Conservation (phyloP, 179 eudicot species). For the Gypsophila paniculata region DNA sequence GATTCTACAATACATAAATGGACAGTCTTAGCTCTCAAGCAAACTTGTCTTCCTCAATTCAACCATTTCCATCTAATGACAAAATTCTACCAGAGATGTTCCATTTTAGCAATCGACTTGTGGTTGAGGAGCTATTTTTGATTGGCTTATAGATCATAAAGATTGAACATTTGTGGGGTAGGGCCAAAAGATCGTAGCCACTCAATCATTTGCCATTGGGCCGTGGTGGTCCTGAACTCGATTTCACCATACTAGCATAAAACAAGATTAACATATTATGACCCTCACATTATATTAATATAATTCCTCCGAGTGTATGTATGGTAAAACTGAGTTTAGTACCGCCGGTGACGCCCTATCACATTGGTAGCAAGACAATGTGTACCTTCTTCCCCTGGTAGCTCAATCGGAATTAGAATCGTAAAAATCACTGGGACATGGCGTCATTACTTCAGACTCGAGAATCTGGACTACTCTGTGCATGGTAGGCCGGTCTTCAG, state of each 20-base stretch:
- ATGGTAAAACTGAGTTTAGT: neutral
- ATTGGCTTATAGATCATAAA: conserved; percentile 8
- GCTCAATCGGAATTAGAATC: conserved; percentile 74
- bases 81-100: conserved; percentile 24
- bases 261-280: too few species aligned
- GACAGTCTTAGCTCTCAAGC: conserved; percentile 23
- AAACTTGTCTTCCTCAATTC: conserved; percentile 16
- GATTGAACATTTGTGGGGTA: conserved; percentile 19
- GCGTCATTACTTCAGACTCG: conserved; percentile 95
- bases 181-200: conserved; percentile 14
- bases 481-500: conserved; percentile 96
- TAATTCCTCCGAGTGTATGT: neutral
- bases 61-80: conserved; percentile 26
- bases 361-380: neutral
- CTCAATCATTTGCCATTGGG: conserved; percentile 8
- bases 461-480: conserved; percentile 86
- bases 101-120: conserved; percentile 13
- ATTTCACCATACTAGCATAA: too few species aligned
- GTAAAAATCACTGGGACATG: conserved; percentile 93
- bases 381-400: conserved; percentile 16
- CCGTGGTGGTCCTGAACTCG: neutral
- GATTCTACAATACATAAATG: conserved; percentile 20
- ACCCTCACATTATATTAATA: too few species aligned
- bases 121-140: conserved; percentile 17
- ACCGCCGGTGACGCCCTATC: neutral